Base-by-base conservation (phyloP, 2,329 filamentous ascomycete species). In the Ceratocystis variospora region DNA sequence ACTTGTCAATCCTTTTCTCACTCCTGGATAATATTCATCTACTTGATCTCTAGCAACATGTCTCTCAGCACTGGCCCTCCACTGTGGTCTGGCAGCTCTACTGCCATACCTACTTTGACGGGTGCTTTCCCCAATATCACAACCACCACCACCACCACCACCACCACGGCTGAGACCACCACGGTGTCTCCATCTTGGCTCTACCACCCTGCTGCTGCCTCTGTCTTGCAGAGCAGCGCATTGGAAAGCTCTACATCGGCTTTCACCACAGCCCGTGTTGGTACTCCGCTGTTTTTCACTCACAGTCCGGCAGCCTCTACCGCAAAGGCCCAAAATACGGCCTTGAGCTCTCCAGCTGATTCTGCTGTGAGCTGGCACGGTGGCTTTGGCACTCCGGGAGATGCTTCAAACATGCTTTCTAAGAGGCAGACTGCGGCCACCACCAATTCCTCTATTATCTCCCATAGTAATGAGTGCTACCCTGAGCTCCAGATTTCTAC, bases 401-500 rank as follows among this genome's bases (percentile, higher is more conserved):
- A 62, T 17, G 17, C 3, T 7, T 41, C 25, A 3, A 46, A 28
- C 1, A 22, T 25, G 61, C 37, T n/a, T 31, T 41, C 22, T 8
- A 17, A 17, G 5, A 28, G 19, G 19, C 37, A 28, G 25, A 46
- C 15, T n/a, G 45, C 17, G 4, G 28, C 15, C n/a, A 37, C 15
- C 5, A 50, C 22, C 19, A 17, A 55, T n/a, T 12, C 19, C 12
- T 19, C 59, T 6, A 15, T 15, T 5, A 25, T 10, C 10, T 25
- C 48, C 10, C 45, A 44, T 28, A 44, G 61, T 22, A 62, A 22
- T n/a, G 28, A 64, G 12, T 67, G 66, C 46, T 62, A 53, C 22
- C 66, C 66, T 2, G 62, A 67, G 66, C 45, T 67, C 3, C 44
- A 50, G n/a, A 12, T 67, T 15, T 55, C 62, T 15, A 2, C 61